Evolutionary conservation across 2,329 filamentous ascomycete species (phyloP).

Genomic region (Alternaria rosae): DNA sequence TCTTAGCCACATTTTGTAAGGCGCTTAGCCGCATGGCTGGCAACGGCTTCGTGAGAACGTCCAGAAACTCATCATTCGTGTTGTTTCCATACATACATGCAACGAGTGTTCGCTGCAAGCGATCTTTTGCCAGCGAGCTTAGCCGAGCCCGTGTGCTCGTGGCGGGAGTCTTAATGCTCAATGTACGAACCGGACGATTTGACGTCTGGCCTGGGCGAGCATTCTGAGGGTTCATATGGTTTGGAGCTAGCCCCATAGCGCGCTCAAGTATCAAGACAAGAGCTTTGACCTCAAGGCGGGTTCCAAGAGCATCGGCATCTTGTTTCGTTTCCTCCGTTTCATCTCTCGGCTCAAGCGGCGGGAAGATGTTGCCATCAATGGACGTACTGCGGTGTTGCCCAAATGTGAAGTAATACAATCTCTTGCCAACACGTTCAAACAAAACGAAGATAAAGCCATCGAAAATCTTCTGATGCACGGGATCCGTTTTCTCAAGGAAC

Average conservation of each 20-base stretch:
- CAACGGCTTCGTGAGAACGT: conserved; percentile 53
- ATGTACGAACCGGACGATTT: conserved; percentile 26
- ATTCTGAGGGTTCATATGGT: conserved; percentile 41
- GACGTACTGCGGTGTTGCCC: conserved; percentile 37
- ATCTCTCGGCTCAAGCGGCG: conserved; percentile 12
- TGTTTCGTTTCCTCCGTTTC: conserved; percentile 13
- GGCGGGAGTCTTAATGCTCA: conserved; percentile 34
- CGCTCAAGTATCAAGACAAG: conserved; percentile 52
- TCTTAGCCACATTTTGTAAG: conserved; percentile 42
- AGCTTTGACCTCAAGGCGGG: conserved; percentile 51
- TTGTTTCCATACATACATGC: conserved; percentile 53
- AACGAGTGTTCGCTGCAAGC: conserved; percentile 56
- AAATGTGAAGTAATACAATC: conserved; percentile 52
- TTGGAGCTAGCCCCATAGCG: conserved; percentile 50
- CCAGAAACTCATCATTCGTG: conserved; percentile 49
- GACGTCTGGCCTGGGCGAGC: conserved; percentile 12
- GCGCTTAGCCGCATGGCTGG: conserved; percentile 25
- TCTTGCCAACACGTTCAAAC: conserved; percentile 50
- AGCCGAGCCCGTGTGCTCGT: conserved; percentile 43
- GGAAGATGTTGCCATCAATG: conserved; percentile 38
- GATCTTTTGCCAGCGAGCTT: conserved; percentile 49
- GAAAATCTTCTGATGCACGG: conserved; percentile 51
- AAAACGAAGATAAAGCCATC: conserved; percentile 54
- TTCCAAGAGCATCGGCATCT: conserved; percentile 31
- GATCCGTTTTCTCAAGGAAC: conserved; percentile 45